Evolutionary conservation across 2,329 filamentous ascomycete species (phyloP), one percentile per base, ranked within the genome.

Genomic region (Penicillium hordei): DNA sequence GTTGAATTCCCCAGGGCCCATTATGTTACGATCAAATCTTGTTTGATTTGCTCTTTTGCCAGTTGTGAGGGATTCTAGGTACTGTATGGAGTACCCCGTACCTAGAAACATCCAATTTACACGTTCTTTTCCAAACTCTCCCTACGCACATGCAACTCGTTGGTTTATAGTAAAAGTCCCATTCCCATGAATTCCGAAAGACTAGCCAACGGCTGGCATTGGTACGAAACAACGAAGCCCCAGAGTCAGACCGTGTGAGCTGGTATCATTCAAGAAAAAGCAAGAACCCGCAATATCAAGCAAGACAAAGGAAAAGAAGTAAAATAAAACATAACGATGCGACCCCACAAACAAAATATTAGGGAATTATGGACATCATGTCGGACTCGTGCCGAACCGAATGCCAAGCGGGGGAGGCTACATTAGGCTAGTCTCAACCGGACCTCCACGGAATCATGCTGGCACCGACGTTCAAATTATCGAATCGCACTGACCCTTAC

Each of bases 201-300:
- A 60, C 59, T 65, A 70, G 67, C 61, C 61, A 68, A 52, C 39
- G 29, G 58, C 57, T 62, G 53, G 65, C 53, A 60, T 58, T 57
- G 45, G 53, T 48, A 55, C 63, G 60, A 57, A 63, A 62, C 51
- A 65, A 63, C 48, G 60, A 62, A 67, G 67, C 68, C 70, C 67
- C 64, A 67, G 60, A 61, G 65, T 65, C 64, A 67, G 61, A 67
- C 62, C 67, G 59, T 59, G 68, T 70, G 68, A 72, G 70, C 68
- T 73, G 73, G 73, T 75, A 75, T 75, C 73, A 74, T 71, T 66
- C 63, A 61, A 57, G 63, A 62, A 64, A 54, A 64, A 63, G 59
- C 29, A 55, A 58, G 59, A 68, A 53, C 55, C 61, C 63, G 58
- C 59, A 60, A 55, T 49, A 64, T 52, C 48, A 56, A 64, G 58